Evolutionary conservation across 2,329 filamentous ascomycete genomes (phyloP), one percentile per base, ranked within the genome.

Genomic region (Ceratocystis ficicola): DNA sequence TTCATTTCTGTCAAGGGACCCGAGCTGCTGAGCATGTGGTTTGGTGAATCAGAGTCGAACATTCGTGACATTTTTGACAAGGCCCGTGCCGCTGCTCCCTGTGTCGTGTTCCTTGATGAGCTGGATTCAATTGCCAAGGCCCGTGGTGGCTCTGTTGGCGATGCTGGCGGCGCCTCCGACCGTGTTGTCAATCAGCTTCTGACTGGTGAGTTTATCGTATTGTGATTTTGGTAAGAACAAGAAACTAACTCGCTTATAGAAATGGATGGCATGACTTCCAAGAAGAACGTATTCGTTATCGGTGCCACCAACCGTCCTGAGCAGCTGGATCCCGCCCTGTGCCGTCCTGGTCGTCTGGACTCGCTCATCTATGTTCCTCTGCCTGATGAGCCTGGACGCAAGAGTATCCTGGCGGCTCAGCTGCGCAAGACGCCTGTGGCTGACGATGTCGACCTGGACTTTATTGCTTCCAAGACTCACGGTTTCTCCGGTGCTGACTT

Each of bases 211-310:
- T 32, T 20, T 20, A 32, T 41, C 32, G n/a, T 28, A 50, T 41
- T 4, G 15, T 30, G 6, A 32, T 62, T 36, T 44, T 44, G 5
- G 22, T 44, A 28, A 17, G 15, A 65, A 65, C 36, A 72, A 28
- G 63, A 67, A 67, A 72, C 80, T 85, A 77, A 84, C 72, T 57
- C 65, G 36, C 25, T 10, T 22, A 17, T 69, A 88, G 90, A 97
- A 85, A 96, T 97, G 93, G 93, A 97, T 72, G 93, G 93, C 73
- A 97, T 97, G 93, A 97, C 93, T 59, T 96, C 93, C 48, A 99
- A 99, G 89, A 99, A 99, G 89, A 99, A 99, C 76, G 94, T 99
- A 70, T 99, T 99, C 79, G 94, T 99, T 70, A 99, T 99, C 72
- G 94, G 94, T 76, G 94, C 94, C 59, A 99, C 94, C 77, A 99